Percentiles rank a stretch among this genome's conserved stretches.
phyloP scores from a whole-genome alignment of 352 stramenopile species.

The Phytophthora meadii region DNA sequence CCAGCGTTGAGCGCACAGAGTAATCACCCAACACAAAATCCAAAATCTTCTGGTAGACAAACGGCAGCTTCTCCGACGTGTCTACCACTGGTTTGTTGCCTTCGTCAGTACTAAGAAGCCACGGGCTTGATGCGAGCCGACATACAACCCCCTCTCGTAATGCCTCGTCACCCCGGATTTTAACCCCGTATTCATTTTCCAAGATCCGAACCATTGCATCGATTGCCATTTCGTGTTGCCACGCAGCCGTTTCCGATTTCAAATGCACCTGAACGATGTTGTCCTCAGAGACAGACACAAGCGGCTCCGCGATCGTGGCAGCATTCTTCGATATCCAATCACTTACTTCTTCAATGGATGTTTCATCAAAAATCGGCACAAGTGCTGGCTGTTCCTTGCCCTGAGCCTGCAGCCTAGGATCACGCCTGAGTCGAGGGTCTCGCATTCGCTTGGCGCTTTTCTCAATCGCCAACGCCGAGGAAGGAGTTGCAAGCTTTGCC shows the following conservation, averaged over 20 bases:
- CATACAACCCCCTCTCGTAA: constrained; percentile 76
- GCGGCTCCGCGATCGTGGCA: constrained; percentile 76
- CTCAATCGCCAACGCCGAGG: constrained; percentile 76
- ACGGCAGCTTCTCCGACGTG: constrained; percentile 44
- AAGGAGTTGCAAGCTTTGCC: constrained; percentile 73
- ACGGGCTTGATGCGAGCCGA: constrained; percentile 67
- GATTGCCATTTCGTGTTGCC: constrained; percentile 80
- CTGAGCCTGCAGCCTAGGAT: constrained; percentile 45
- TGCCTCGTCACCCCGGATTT: constrained; percentile 65
- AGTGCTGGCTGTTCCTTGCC: constrained; percentile 59
- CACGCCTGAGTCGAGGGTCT: constrained; percentile 62
- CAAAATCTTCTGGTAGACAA: constrained; percentile 73
- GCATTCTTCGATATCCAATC: constrained; percentile 87
- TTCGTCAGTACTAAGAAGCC: constrained; percentile 61
- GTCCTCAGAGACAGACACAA: constrained; percentile 79
- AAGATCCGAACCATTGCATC: constrained; percentile 74
- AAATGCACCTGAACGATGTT: constrained; percentile 82
- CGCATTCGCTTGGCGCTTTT: constrained; percentile 73
- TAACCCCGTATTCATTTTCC: constrained; percentile 77
- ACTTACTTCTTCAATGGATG: constrained; percentile 63
- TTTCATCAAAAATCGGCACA: constrained; percentile 75
- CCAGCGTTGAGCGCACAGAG: constrained; percentile 55
- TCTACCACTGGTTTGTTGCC: constrained; percentile 32
- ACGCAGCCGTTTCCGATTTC: constrained; percentile 60
- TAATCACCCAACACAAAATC: constrained; percentile 74